phyloP scores from a whole-genome alignment of 2,329 filamentous ascomycete genomes.

The Monosporascus sp. region DNA sequence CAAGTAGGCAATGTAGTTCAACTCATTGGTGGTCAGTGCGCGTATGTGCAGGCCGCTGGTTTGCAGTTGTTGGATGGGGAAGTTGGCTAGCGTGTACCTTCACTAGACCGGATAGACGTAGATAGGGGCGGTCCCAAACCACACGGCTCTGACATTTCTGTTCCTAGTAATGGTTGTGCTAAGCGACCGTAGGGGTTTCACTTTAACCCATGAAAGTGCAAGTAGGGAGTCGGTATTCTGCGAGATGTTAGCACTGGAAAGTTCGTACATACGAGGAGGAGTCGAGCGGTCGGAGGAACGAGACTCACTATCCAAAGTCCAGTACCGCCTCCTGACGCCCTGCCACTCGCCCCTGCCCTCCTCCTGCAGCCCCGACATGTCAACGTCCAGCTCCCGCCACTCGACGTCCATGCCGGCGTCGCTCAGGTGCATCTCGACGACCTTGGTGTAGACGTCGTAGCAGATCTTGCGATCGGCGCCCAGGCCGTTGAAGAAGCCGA shows the following conservation, averaged over 20 bases:
- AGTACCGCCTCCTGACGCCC: conserved; percentile 83
- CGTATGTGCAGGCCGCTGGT: neutral
- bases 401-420: conserved; percentile 87
- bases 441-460: conserved; percentile 92
- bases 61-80: neutral
- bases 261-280: neutral
- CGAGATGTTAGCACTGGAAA: conserved; percentile 16
- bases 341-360: conserved; percentile 75
- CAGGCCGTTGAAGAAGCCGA: conserved; percentile 86
- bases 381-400: conserved; percentile 74
- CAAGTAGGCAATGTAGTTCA: conserved; percentile 25
- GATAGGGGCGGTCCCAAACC: neutral
- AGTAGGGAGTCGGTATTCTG: conserved; percentile 66
- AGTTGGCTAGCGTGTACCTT: conserved; percentile 1
- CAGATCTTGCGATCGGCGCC: conserved; percentile 88
- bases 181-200: neutral
- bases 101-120: conserved; percentile 3
- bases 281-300: neutral
- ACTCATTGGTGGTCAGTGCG: conserved; percentile 1
- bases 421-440: conserved; percentile 83
- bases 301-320: conserved; percentile 68
- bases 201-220: conserved; percentile 66
- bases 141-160: neutral
- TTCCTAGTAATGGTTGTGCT: neutral
- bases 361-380: conserved; percentile 58